Base-by-base conservation (phyloP, 2,329 filamentous ascomycete species). In the Chaetomiaceae sp. region DNA sequence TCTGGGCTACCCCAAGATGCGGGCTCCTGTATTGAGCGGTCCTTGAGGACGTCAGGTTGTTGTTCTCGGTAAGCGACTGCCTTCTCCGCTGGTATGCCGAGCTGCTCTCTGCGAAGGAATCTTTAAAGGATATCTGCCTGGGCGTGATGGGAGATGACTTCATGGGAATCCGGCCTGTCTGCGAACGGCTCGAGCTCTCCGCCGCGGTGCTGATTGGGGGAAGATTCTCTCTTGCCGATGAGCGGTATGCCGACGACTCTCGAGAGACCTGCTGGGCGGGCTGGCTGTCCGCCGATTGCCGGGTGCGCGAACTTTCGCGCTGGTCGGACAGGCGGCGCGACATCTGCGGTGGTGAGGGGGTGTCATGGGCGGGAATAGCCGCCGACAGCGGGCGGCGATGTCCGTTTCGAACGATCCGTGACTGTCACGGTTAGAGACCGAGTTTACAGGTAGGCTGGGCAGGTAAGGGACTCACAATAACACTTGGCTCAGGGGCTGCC, bases 261-360 rank as follows among this genome's bases (percentile, higher is more conserved):
- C 75, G 74, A 23, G 72, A 64, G 43, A 63, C 61, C 53, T 69
- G 65, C 37, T 73, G 73, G 15, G 64, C 61, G 7, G 69, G 64
- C 55, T 73, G 71, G 9, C 77, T 74, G n/a, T 79, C 75, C 20
- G 64, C 64, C 15, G 63, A 50, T 25, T 66, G 61, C 67, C 75
- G 67, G 61, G 69, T 60, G 61, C 73, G 67, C 59, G 71, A 68
- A 12, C 69, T 72, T 36, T 81, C 79, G 58, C 79, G 75, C 61
- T 80, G 79, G 50, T 84, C 81, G 2, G 81, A 83, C 36, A 83
- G 70, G 22, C 81, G 79, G 34, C 80, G 76, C 51, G 69, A 68
- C 23, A 79, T 59, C 43, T 72, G 73, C 15, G 80, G 75, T 42
- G 80, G 80, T 1, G 79, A 81, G 6, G 70, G 67, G 17, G 74